Conservation (phyloP, 768 basidiomycete genomes). For the Hypholoma fasciculare region DNA sequence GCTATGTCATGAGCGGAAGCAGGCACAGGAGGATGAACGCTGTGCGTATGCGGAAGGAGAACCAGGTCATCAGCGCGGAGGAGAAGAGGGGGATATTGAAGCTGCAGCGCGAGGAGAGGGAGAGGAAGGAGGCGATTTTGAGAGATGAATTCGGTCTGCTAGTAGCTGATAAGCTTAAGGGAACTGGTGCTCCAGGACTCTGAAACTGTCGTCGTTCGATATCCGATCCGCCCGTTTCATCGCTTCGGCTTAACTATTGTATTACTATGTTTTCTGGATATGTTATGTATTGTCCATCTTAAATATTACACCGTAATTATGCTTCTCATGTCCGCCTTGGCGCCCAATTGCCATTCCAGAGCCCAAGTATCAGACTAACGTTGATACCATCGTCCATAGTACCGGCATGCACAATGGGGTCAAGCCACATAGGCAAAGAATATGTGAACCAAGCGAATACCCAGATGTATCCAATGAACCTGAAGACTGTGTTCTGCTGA, state of each 20-base stretch:
- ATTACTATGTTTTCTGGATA: no score
- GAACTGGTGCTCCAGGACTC: background rate
- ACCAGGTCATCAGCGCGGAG: conserved; percentile 98
- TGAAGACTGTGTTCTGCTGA: conserved; percentile 7
- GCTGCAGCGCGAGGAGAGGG: conserved; percentile 91
- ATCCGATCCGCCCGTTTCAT: no score
- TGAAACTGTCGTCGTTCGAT: background rate
- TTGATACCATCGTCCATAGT: conserved; percentile 3
- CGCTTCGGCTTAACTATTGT: no score
- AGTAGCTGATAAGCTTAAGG: conserved; percentile 74
- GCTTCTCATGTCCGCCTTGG: background rate
- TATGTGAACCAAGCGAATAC: conserved; percentile 26
- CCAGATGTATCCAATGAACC: conserved; percentile 24
- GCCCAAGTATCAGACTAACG: conserved; percentile 6
- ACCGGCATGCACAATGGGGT: conserved; percentile 15
- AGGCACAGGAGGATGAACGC: conserved; percentile 98
- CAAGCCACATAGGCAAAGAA: conserved; percentile 20
- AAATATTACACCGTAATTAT: no score
- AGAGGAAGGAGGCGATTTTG: conserved; percentile 86
- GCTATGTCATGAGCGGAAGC: conserved; percentile 98
- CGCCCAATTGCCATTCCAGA: conserved; percentile 7
- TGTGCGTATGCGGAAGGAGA: conserved; percentile 98
- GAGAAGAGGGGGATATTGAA: conserved; percentile 97
- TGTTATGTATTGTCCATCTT: no score
- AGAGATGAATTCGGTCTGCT: conserved; percentile 89